Base-by-base conservation (phyloP, 257 asterid genomes). In the Forsythia suspensa region DNA sequence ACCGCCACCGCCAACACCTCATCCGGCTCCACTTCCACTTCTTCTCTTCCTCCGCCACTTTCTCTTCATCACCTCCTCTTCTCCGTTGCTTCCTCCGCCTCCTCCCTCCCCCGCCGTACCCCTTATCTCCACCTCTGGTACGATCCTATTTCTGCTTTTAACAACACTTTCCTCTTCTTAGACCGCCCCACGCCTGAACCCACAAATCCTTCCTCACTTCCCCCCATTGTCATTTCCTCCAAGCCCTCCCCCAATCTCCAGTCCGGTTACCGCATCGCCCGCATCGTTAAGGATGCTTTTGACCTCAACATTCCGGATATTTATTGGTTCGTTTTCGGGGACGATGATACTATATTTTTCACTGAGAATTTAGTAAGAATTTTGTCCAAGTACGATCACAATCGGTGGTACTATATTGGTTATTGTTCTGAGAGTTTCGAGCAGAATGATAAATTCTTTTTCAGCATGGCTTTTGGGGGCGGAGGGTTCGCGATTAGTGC, bases 381-480 rank as follows among this genome's bases (percentile, higher is more conserved):
- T 16, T 78, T 93, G 91, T 78, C 95, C 5, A 92, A 88, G 76
- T 91, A 91, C 40, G 88, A 93, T 80, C 88, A 86, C 74, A 69
- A 73, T 34, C 57, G 72, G 87, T 94, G 92, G 97, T 88, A 83
- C 67, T 93, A 91, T 34, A 75, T 91, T 18, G 96, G 96, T 40
- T 77, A 74, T 85, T 67, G 85, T 21, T 91, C 97, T 0, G 97
- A 93, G 89, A 89, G 91, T 72, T 91, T 88, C 70, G 94, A 90
- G 75, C 96, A 91, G 81, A 93, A 92, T 75, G 92, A 87, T 79
- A 89, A 88, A 73, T 86, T 88, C 71, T 87, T 82, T 12, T 93
- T 93, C 73, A 88, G 75, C 38, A 90, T 93, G 98, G 98, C 97
- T 36, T 93, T 77, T 81, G 97, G 98, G 6, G 97, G 98, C 20